Evolutionary conservation across 371 early-diverging fungal species (phyloP).

Genomic region (Antonospora locustae): DNA sequence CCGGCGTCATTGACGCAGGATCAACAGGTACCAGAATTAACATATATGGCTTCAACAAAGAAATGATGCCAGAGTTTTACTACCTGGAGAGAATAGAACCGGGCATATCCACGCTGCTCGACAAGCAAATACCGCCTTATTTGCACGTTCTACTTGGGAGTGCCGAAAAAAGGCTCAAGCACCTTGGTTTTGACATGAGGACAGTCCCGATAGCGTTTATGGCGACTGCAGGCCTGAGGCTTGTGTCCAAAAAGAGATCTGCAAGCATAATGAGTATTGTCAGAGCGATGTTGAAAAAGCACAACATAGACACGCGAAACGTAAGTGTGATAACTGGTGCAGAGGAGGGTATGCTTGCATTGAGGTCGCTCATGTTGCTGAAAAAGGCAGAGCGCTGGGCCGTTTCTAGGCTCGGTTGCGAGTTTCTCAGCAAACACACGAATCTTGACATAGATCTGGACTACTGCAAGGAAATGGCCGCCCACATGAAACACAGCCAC

Average conservation of each 20-base stretch:
- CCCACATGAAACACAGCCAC: neutral
- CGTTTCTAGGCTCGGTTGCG: neutral
- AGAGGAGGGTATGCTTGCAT: slow-evolving; percentile 41
- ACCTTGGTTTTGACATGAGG: slow-evolving; percentile 8
- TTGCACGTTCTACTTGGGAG: neutral
- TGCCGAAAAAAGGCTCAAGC: slow-evolving; percentile 6
- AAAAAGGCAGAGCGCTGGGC: slow-evolving; percentile 4
- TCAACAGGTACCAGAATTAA: slow-evolving; percentile 50
- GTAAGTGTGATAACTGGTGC: slow-evolving; percentile 35
- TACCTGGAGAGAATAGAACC: neutral
- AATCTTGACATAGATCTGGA: neutral
- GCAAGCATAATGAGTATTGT: slow-evolving; percentile 25
- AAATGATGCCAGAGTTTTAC: slow-evolving; percentile 8
- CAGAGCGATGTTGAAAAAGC: slow-evolving; percentile 12
- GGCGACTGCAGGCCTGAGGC: slow-evolving; percentile 51
- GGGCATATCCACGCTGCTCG: neutral
- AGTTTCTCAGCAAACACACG: neutral
- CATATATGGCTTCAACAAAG: slow-evolving; percentile 38
- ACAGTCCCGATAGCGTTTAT: slow-evolving; percentile 43
- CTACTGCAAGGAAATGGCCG: neutral
- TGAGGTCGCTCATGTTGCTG: slow-evolving; percentile 28
- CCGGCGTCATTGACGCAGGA: slow-evolving; percentile 45
- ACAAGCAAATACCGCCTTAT: slow-evolving; percentile 1
- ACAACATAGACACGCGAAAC: slow-evolving; percentile 37
- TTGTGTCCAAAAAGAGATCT: neutral